Evolutionary conservation across 2,329 filamentous ascomycete species (phyloP), one percentile per base, ranked within the genome.

Genomic region (Diaporthe australafricana): DNA sequence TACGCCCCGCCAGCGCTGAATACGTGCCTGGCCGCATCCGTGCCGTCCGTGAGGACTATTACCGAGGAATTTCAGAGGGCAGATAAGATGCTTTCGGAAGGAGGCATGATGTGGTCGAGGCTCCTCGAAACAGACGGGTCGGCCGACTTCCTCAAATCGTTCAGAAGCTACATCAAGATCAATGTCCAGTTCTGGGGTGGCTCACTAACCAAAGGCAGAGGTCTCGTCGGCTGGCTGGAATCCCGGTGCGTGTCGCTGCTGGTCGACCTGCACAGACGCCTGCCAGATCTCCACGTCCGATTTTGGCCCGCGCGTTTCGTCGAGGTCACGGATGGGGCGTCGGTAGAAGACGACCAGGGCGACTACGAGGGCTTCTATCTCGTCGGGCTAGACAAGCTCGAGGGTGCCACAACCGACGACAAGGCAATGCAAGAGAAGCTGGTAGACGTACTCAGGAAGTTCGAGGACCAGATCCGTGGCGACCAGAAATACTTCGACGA

Each of bases 171-270:
- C 76, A 80, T 90, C 70, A 89, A 87, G 75, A 85, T 93, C 66
- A 87, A 91, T 70, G 84, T 89, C 1, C 89, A 91, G 57, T 93
- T 91, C 79, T 93, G 91, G 91, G 90, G 90, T 1, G 80, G 86
- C 8, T 89, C 89, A 2, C 80, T 85, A 1, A 80, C 84, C 1
- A 88, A 86, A 68, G 88, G 89, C 1, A 87, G 86, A 25, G 81
- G 83, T 16, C 85, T 91, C 60, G 81, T 92, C 0, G 88, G 89
- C 14, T 92, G 90, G 90, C 79, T 93, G 2, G 90, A 92, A 76
- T 91, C 89, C 9, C 85, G 88, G 69, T 90, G 87, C 69, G 83
- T 89, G 2, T 81, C 84, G 71, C 80, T 93, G 42, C 83, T 92
- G 25, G 86, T 89, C 73, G 90, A 92, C 72, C 80, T 93, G 22